Base-by-base conservation (phyloP, 352 stramenopile species). In the Pythium guiyangense region DNA sequence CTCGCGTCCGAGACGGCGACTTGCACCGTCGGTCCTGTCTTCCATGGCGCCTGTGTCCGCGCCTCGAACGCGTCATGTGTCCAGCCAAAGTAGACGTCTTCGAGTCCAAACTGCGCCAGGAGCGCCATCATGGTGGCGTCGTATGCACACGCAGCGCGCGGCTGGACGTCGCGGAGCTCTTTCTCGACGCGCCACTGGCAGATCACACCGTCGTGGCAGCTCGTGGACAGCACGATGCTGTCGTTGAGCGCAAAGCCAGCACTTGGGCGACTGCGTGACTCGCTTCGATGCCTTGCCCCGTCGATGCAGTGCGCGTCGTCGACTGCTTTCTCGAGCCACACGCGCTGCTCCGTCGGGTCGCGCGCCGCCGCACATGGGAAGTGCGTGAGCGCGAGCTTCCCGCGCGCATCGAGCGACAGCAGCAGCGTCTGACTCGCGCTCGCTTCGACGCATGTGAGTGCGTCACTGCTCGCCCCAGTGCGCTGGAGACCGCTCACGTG, bases 161-260 rank as follows among this genome's bases (percentile, higher is more conserved):
- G 73, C 22, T 88, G 77, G 1, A 69, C 59, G 34, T 86, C 77
- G 10, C 43, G 49, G 8, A 72, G 59, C 34, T 85, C 74, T 17
- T 82, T 78, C 26, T 70, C 67, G n/a, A 89, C 53, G 18, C 66
- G 61, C 81, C 81, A 94, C 48, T 92, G 84, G 49, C 79, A 92
- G 42, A 92, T 74, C 11, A 74, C 74, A 31, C 72, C 66, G 11
- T 78, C 68, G 17, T 56, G 43, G 40, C 69, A 70, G 45, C 73
- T 76, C 9, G 76, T 73, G 0, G 81, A 80, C 14, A 94, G 40
- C 8, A 75, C 52, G 14, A 89, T 37, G 39, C 66, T 77, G 46
- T 88, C 84, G 48, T 86, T 74, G 3, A 90, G 64, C 10, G 84
- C 79, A 60, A 92, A 92, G 0, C 70, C 67, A 6, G 60, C 63